Evolutionary conservation across 73 alveolate species (phyloP).

Genomic region (Paramecium bursaria): DNA sequence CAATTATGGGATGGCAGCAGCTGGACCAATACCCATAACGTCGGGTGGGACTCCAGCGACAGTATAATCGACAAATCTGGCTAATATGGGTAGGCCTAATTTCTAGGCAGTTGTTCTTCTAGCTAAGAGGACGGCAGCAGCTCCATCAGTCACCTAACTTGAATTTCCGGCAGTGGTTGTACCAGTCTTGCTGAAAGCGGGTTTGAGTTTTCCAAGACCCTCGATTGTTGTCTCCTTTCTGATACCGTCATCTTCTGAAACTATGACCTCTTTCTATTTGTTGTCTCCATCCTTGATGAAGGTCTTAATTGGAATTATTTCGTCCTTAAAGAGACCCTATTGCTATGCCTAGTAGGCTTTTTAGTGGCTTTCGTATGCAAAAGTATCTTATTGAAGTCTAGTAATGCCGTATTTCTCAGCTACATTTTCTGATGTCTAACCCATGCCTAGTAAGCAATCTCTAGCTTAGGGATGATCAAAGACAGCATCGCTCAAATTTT

Average conservation of each 20-base stretch:
- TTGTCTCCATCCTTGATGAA: constrained; percentile 83
- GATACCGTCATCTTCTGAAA: constrained; percentile 94
- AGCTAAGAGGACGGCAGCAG: constrained; percentile 97
- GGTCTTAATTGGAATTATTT: constrained; percentile 94
- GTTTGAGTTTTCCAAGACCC: constrained; percentile 90
- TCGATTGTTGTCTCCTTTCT: constrained; percentile 93
- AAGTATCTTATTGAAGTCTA: constrained; percentile 94
- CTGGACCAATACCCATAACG: constrained; percentile 99
- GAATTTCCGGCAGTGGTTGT: constrained; percentile 99
- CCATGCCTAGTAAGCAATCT: constrained; percentile 99
- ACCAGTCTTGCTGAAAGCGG: constrained; percentile 98
- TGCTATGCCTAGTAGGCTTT: constrained; percentile 94
- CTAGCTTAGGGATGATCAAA: constrained; percentile 95
- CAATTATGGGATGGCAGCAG: constrained; percentile 98
- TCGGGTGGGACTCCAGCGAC: constrained; percentile 99
- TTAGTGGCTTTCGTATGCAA: constrained; percentile 95
- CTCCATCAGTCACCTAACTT: constrained; percentile 98
- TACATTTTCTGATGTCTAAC: constrained; percentile 98
- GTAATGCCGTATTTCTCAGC: constrained; percentile 94
- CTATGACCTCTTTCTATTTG: constrained; percentile 75
- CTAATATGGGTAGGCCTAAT: constrained; percentile 93
- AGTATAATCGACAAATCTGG: constrained; percentile 91
- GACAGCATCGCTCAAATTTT: constrained; percentile 85
- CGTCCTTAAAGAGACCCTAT: constrained; percentile 91
- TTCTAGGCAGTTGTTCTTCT: constrained; percentile 91